Conservation (phyloP, 129 eudicot genomes). For the Tagetes patula region DNA sequence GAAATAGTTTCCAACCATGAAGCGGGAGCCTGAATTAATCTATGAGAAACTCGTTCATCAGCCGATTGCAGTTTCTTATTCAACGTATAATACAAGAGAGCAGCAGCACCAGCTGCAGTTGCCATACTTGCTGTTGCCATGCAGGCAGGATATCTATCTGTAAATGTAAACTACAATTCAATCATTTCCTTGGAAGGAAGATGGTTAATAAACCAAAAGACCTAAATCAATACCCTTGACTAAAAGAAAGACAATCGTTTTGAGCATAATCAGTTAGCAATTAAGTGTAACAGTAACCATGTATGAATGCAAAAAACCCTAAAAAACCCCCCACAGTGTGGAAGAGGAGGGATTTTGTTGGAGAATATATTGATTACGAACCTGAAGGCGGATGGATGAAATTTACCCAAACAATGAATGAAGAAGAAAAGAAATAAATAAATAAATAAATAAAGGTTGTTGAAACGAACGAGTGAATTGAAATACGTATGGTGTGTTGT, state of each 20-base stretch:
- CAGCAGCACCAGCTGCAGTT: conserved; percentile 99
- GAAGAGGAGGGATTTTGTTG: no score
- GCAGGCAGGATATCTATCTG: not conserved
- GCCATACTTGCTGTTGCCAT: conserved; percentile 99
- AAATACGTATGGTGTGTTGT: not conserved
- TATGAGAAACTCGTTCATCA: conserved; percentile 65
- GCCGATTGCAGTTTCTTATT: conserved; percentile 65
- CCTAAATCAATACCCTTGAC: conserved; percentile 16
- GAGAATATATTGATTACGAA: conserved; percentile 19
- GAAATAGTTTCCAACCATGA: conserved; percentile 98
- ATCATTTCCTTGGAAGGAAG: conserved; percentile 12
- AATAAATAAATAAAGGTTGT: not conserved
- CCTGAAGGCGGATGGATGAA: conserved; percentile 22
- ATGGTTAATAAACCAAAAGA: conserved; percentile 2
- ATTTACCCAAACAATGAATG: not conserved
- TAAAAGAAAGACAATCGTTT: conserved; percentile 14
- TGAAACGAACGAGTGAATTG: conserved; percentile 11
- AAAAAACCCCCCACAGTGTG: not conserved
- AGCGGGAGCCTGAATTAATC: conserved; percentile 92
- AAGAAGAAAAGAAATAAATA: not conserved
- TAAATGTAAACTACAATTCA: not conserved
- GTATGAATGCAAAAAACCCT: conserved; percentile 36
- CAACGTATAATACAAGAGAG: conserved; percentile 81
- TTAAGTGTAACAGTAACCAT: not conserved
- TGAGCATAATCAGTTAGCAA: not conserved